Percentiles rank a stretch among this genome's conserved stretches.
Evolutionary conservation across 140 eudicot species (phyloP).

Genomic region (Ambrosia hybrid): DNA sequence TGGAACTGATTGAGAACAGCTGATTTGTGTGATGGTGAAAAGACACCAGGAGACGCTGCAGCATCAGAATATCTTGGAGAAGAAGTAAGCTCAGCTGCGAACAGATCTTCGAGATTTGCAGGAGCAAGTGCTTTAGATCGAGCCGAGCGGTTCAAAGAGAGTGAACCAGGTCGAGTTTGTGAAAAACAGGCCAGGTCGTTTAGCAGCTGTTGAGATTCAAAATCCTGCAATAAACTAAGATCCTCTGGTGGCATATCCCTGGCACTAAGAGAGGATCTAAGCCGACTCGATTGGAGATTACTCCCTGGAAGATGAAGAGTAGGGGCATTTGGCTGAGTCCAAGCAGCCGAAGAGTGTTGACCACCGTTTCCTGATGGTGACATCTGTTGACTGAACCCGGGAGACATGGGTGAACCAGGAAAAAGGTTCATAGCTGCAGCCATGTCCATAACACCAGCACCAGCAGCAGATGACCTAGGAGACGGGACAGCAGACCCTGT

Average conservation of each 20-base stretch:
- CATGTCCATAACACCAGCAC: constrained; percentile 78
- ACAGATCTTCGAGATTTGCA: constrained; percentile 84
- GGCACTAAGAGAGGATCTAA: constrained; percentile 82
- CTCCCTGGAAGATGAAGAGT: constrained; percentile 89
- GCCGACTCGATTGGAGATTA: constrained; percentile 82
- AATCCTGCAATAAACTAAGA: constrained; percentile 57
- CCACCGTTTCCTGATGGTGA: constrained; percentile 65
- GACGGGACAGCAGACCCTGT: constrained; percentile 93
- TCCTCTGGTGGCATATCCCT: constrained; percentile 81
- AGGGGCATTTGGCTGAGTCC: constrained; percentile 92
- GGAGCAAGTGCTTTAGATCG: constrained; percentile 68
- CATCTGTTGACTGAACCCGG: constrained; percentile 68
- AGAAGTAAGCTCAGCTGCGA: constrained; percentile 65
- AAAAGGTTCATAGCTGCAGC: constrained; percentile 83
- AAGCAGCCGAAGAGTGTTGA: constrained; percentile 50
- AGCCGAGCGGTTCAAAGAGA: constrained; percentile 47
- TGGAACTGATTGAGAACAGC: constrained; percentile 72
- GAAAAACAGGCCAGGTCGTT: constrained; percentile 64
- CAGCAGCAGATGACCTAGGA: constrained; percentile 66
- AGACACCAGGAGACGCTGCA: constrained; percentile 45
- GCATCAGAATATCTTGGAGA: constrained; percentile 79
- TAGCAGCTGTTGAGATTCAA: constrained; percentile 59
- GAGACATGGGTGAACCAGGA: constrained; percentile 95
- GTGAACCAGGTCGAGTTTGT: constrained; percentile 58
- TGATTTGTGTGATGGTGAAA: constrained; percentile 83